phyloP scores from a whole-genome alignment of 139 green algal species.

The Parachlorella kessleri region DNA sequence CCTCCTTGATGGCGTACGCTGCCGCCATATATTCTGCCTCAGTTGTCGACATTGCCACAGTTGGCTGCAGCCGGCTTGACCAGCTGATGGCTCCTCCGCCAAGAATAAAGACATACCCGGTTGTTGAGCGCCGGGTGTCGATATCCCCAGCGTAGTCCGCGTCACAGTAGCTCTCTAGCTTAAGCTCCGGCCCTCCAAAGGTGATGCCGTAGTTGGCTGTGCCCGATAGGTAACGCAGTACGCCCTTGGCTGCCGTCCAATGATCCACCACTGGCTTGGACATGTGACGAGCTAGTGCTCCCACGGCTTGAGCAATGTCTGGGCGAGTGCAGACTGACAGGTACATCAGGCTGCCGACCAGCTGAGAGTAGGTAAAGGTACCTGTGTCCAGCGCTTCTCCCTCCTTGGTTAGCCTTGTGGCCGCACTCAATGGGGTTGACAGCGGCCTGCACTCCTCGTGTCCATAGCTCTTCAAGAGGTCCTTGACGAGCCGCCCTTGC shows the following conservation, averaged over 20 bases:
- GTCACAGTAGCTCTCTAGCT: slow-evolving; percentile 41
- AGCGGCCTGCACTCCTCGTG: no score
- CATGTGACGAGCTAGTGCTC: slow-evolving; percentile 45
- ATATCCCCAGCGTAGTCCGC: slow-evolving; percentile 45
- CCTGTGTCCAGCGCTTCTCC: no score
- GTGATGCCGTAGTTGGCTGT: slow-evolving; percentile 23
- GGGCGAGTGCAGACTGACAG: slow-evolving; percentile 43
- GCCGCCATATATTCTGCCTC: slow-evolving; percentile 67
- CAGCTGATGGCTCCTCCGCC: slow-evolving; percentile 48
- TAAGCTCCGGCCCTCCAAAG: background rate
- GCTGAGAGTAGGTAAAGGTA: no score
- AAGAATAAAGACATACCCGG: slow-evolving; percentile 49
- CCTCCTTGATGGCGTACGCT: slow-evolving; percentile 48
- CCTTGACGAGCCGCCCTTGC: slow-evolving; percentile 3
- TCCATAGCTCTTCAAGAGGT: slow-evolving; percentile 25
- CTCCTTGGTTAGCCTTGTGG: no score
- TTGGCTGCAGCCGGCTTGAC: slow-evolving; percentile 46
- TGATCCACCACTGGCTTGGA: slow-evolving; percentile 28
- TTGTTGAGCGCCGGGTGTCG: slow-evolving; percentile 39
- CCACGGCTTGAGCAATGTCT: slow-evolving; percentile 48
- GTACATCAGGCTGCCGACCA: no score
- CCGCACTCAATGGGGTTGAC: no score
- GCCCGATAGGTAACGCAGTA: slow-evolving; percentile 37
- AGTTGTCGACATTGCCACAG: slow-evolving; percentile 48
- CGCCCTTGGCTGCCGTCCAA: slow-evolving; percentile 35